phyloP scores from a whole-genome alignment of 2,329 filamentous ascomycete genomes.

The Grosmannia penicillata region DNA sequence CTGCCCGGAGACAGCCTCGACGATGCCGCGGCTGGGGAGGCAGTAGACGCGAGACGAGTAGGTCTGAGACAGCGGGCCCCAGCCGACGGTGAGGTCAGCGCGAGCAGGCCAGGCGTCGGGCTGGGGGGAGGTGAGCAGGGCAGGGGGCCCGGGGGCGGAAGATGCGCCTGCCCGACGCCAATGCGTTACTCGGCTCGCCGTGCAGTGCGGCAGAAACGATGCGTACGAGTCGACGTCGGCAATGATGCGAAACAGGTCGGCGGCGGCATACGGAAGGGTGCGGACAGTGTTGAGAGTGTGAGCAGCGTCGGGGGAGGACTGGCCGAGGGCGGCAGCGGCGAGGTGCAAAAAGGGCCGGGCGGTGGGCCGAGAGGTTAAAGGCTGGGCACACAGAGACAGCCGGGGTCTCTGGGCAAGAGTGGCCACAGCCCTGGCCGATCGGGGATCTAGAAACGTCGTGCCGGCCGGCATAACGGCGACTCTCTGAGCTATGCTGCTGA shows the following conservation, averaged over 20 bases:
- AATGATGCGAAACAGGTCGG: conserved; percentile 68
- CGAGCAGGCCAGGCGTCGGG: conserved; percentile 47
- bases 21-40: conserved; percentile 42
- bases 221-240: conserved; percentile 77
- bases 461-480: no score
- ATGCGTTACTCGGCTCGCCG: conserved; percentile 55
- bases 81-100: conserved; percentile 73
- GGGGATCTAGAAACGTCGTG: no score
- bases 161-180: conserved; percentile 34
- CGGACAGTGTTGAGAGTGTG: conserved; percentile 61
- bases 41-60: conserved; percentile 75
- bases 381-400: no score
- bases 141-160: background rate
- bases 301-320: conserved; percentile 2
- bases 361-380: background rate
- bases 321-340: conserved; percentile 8
- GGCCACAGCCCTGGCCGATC: no score
- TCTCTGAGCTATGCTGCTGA: no score
- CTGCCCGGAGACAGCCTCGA: conserved; percentile 61
- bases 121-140: conserved; percentile 26
- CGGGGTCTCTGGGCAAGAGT: no score
- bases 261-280: conserved; percentile 58
- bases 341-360: conserved; percentile 18
- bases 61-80: conserved; percentile 66
- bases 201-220: conserved; percentile 84